Base-by-base conservation (phyloP, 2,329 filamentous ascomycete species). In the Arachnomyces sp. region DNA sequence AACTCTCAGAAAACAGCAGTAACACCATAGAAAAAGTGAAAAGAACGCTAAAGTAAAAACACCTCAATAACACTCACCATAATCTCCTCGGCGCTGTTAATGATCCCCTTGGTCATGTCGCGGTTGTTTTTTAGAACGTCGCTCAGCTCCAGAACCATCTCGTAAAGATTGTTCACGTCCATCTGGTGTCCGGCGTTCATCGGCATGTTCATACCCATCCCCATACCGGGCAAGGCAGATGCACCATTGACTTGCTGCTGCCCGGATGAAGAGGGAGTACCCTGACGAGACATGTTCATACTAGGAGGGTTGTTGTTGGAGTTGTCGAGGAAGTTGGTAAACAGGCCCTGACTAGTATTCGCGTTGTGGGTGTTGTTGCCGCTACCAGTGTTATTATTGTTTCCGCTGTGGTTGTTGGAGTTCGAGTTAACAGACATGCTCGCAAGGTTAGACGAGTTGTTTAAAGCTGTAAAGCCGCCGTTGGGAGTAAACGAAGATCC, bases 181-280 rank as follows among this genome's bases (percentile, higher is more conserved):
- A 72, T 70, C 53, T 72, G 67, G 40, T 72, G 69, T 8, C 69
- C 69, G 7, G 69, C 69, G 44, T 67, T 68, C 59, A 67, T 63
- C 1, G 66, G 60, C 43, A 68, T 55, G 25, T 51, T 54, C 4
- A 53, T 52, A 39, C 57, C 61, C 54, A 66, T 61, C 7, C 56
- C 62, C 42, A 36, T 21, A 12, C 33, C 33, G 9, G 33, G 15
- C 21, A 25, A 5, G 14, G 18, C 36, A 17, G 29, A 34, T 21
- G 29, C 38, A 11, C 33, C 38, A 21, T 45, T 46, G 15, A 36
- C 35, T 40, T 21, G 41, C 41, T 7, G 45, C 44, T 64, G 61
- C 29, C 51, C 40, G 14, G 56, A 49, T 13, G 53, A 36, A 9
- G 56, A 51, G n/a, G 59, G 52, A 36, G 60, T 53, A n/a, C 55